phyloP scores from a whole-genome alignment of 495 filamentous ascomycete genomes.

The Penicillium soppii region DNA sequence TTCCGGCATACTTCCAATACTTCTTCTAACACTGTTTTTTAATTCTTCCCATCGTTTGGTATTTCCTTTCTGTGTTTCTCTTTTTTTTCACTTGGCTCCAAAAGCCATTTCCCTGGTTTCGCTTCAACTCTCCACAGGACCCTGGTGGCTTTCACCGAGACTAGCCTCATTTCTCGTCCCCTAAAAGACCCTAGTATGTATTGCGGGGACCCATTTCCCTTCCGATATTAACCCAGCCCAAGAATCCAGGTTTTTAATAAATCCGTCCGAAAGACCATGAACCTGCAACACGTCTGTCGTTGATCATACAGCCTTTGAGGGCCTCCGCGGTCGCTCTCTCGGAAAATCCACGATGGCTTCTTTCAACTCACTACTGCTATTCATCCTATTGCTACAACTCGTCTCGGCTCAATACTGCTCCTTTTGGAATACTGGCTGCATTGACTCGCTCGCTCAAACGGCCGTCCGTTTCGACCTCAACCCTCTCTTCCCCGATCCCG shows the following conservation, averaged over 20 bases:
- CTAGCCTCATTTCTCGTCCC: not conserved
- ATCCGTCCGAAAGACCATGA: constrained; percentile 2
- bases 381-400: constrained; percentile 21
- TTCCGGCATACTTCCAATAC: too few species aligned
- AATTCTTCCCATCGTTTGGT: not conserved
- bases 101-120: not conserved
- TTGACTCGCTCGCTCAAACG: constrained; percentile 45
- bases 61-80: not conserved
- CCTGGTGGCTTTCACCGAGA: constrained; percentile 6
- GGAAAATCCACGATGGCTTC: constrained; percentile 22
- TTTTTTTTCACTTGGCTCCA: not conserved
- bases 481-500: constrained; percentile 37
- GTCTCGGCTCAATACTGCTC: constrained; percentile 36
- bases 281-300: not conserved
- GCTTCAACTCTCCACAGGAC: not conserved
- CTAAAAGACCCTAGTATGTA: constrained; percentile 11
- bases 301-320: constrained; percentile 22
- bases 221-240: not conserved
- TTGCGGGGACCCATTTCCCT: constrained; percentile 26
- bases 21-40: not conserved
- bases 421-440: constrained; percentile 40
- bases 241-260: not conserved
- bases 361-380: constrained; percentile 15
- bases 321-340: constrained; percentile 22
- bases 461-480: constrained; percentile 36